Percentiles rank a stretch among this genome's conserved stretches.
phyloP scores from a whole-genome alignment of 2,329 filamentous ascomycete species.

The Aspergillus novoparasiticus region DNA sequence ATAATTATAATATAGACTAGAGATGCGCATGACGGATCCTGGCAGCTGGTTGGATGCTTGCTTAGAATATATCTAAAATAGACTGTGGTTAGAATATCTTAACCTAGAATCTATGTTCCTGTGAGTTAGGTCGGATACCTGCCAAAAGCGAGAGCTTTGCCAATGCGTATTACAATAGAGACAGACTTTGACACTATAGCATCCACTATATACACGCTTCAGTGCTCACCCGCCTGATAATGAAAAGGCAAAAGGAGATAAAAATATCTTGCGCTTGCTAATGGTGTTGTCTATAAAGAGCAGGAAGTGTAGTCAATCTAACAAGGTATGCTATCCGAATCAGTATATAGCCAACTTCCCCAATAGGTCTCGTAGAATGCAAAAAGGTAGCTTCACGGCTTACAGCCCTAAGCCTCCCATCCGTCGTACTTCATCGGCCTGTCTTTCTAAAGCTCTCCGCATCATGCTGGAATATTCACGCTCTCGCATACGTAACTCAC shows the following conservation, averaged over 20 bases:
- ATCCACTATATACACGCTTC: background rate
- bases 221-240: background rate
- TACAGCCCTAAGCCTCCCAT: slow-evolving; percentile 51
- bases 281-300: background rate
- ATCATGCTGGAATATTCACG: slow-evolving; percentile 69
- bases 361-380: background rate
- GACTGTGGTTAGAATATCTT: no score
- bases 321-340: background rate
- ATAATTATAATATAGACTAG: no score
- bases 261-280: background rate
- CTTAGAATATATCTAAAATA: no score
- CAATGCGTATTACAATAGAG: background rate
- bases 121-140: background rate
- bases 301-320: background rate
- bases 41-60: no score
- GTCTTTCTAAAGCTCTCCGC: slow-evolving; percentile 72
- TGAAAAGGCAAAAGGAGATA: background rate
- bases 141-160: background rate
- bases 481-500: slow-evolving; percentile 39
- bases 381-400: background rate
- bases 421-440: slow-evolving; percentile 78
- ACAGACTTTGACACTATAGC: background rate
- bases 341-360: background rate
- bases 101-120: no score
- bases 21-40: no score